Conservation (phyloP, 2,329 filamentous ascomycete species). For the Orbilia brochopaga region DNA sequence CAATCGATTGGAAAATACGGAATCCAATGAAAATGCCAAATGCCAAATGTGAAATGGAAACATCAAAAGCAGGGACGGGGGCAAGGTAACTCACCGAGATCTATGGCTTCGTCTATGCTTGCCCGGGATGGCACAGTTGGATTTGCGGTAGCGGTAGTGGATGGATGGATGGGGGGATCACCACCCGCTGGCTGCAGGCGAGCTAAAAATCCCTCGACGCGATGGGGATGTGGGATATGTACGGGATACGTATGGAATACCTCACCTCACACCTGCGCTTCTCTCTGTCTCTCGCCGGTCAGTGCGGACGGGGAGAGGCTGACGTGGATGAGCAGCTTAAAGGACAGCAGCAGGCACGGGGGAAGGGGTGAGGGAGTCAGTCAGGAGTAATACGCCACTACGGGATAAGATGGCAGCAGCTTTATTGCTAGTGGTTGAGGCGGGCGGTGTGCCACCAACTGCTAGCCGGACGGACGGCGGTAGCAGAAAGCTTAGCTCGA, state of each 20-base stretch:
- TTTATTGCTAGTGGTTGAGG: no score
- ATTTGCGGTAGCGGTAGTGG: no score
- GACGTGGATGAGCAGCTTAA: neutral
- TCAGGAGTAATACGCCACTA: neutral
- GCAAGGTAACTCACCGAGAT: slow-evolving; percentile 35
- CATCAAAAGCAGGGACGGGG: slow-evolving; percentile 6
- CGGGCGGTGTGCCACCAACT: neutral
- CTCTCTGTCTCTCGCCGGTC: neutral
- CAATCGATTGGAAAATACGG: neutral
- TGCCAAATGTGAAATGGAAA: neutral
- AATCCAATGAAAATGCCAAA: neutral
- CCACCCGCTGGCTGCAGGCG: slow-evolving; percentile 5
- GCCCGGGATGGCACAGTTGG: slow-evolving; percentile 30
- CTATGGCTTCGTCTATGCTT: slow-evolving; percentile 37
- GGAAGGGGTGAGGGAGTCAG: neutral
- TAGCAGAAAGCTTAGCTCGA: slow-evolving; percentile 5
- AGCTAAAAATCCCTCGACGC: slow-evolving; percentile 48
- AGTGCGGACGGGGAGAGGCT: slow-evolving; percentile 14
- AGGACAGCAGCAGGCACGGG: slow-evolving; percentile 1
- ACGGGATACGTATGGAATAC: neutral
- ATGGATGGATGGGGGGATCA: slow-evolving; percentile 1
- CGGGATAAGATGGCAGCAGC: neutral
- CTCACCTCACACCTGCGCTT: neutral
- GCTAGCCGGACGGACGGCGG: no score
- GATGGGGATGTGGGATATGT: slow-evolving; percentile 1